Conservation (phyloP, 1,139 yeast species). For the Geotrichum reessii region DNA sequence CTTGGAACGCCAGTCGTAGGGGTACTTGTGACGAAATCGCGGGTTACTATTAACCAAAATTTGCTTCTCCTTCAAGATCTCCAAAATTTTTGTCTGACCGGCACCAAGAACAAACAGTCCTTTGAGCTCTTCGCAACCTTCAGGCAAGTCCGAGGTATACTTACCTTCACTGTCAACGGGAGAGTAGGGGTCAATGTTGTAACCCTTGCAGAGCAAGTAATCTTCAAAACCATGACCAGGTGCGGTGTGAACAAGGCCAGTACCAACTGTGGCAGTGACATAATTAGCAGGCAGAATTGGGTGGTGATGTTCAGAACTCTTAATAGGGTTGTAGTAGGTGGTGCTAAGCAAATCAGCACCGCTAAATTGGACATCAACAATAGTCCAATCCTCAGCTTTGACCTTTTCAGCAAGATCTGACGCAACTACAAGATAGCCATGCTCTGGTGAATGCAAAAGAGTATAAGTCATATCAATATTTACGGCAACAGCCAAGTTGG, state of each 20-base stretch:
- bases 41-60: constrained; percentile 49
- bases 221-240: constrained; percentile 98
- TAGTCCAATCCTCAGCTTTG: constrained; percentile 17
- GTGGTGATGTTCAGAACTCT: constrained; percentile 30
- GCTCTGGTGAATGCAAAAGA: constrained; percentile 34
- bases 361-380: constrained; percentile 20
- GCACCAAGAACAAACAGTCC: constrained; percentile 58
- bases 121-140: constrained; percentile 42
- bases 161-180: constrained; percentile 75
- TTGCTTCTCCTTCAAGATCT: constrained; percentile 40
- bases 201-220: constrained; percentile 59
- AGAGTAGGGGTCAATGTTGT: constrained; percentile 57
- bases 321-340: constrained; percentile 45
- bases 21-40: constrained; percentile 73
- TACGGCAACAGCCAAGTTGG: constrained; percentile 78
- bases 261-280: constrained; percentile 77
- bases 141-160: constrained; percentile 48
- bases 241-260: constrained; percentile 94
- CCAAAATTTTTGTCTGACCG: constrained; percentile 49
- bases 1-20: constrained; percentile 95
- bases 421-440: constrained; percentile 36
- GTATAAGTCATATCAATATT: constrained; percentile 57
- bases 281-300: constrained; percentile 77
- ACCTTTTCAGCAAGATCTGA: constrained; percentile 22
- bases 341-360: constrained; percentile 48